Conservation (phyloP, 2,329 filamentous ascomycete species). For the Xylaria sp. region DNA sequence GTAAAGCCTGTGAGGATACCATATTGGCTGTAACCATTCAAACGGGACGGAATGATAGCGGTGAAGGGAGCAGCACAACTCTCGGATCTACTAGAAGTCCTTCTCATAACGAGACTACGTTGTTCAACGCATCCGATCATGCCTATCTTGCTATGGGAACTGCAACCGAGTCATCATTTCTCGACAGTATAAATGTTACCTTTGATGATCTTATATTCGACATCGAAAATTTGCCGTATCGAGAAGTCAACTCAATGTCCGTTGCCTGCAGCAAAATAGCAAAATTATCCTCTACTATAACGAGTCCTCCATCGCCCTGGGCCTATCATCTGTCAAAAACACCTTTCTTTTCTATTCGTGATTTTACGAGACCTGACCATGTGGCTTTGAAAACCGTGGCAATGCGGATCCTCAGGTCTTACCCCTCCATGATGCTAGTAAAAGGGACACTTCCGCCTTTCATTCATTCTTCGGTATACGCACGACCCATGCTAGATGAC, state of each 20-base stretch:
- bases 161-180: not conserved
- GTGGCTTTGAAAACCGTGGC: constrained; percentile 9
- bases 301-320: constrained; percentile 1
- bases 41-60: not conserved
- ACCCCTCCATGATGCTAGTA: constrained; percentile 14
- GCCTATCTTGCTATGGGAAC: not conserved
- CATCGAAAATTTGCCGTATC: not conserved
- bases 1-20: not conserved
- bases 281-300: not conserved
- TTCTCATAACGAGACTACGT: not conserved
- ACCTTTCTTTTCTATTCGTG: constrained; percentile 9
- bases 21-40: not conserved
- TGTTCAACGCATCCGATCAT: not conserved
- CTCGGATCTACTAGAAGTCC: not conserved
- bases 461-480: constrained; percentile 3
- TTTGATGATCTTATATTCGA: constrained; percentile 9
- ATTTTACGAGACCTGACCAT: constrained; percentile 16
- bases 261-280: constrained; percentile 4
- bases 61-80: not conserved
- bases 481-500: not conserved
- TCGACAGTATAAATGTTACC: not conserved
- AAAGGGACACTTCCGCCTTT: constrained; percentile 17
- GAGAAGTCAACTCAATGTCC: constrained; percentile 5
- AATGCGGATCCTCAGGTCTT: constrained; percentile 13
- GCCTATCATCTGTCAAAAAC: not conserved